These are phyloP conservation scores for Ogataea paradorogensis DNA, from an alignment of 805 yeast genomes.

Conservation along the genomic window DNA sequence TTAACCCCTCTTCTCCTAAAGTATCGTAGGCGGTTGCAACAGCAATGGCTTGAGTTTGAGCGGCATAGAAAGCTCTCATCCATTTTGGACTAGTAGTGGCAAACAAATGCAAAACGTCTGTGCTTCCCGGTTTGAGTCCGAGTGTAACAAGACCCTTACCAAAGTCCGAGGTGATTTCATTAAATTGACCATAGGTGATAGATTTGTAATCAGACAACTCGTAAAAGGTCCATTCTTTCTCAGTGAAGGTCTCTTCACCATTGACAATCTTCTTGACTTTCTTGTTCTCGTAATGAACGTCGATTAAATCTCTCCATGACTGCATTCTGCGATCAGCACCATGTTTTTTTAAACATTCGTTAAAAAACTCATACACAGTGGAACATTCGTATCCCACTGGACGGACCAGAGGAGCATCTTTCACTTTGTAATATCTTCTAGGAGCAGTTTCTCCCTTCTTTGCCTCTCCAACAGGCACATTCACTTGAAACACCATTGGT, in stretches of 20 bases:
- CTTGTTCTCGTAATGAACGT: slow-evolving; percentile 74
- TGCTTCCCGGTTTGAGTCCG: slow-evolving; percentile 64
- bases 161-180: slow-evolving; percentile 44
- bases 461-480: slow-evolving; percentile 68
- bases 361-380: slow-evolving; percentile 67
- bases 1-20: slow-evolving; percentile 83
- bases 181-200: slow-evolving; percentile 59
- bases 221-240: slow-evolving; percentile 84
- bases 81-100: slow-evolving; percentile 87
- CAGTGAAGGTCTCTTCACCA: slow-evolving; percentile 68
- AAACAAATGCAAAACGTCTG: slow-evolving; percentile 72
- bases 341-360: slow-evolving; percentile 57
- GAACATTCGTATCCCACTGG: slow-evolving; percentile 64
- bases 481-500: slow-evolving; percentile 33
- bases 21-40: slow-evolving; percentile 96
- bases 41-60: slow-evolving; percentile 75
- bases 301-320: slow-evolving; percentile 76
- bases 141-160: slow-evolving; percentile 75
- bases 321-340: slow-evolving; percentile 53
- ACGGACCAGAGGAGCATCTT: slow-evolving; percentile 44
- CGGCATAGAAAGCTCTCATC: slow-evolving; percentile 84
- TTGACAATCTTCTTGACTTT: slow-evolving; percentile 70
- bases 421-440: slow-evolving; percentile 57
- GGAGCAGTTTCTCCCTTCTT: slow-evolving; percentile 80
- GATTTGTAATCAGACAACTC: slow-evolving; percentile 74